Conservation (phyloP, 73 alveolate species). For the Paramecium pentaurelia region DNA sequence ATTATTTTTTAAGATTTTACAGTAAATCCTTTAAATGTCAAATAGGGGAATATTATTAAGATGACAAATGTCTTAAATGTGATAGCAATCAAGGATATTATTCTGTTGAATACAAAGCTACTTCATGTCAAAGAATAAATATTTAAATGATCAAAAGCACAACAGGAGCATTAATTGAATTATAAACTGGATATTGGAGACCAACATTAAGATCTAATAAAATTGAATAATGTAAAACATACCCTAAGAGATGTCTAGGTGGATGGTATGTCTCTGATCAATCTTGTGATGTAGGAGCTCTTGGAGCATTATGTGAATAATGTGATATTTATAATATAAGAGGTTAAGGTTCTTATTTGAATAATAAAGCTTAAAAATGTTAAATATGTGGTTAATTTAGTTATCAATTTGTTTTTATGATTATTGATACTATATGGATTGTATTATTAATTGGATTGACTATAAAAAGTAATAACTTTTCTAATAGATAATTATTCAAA, state of each 20-base stretch:
- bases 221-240: neutral
- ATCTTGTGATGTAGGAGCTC: neutral
- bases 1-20: neutral
- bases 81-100: neutral
- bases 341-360: neutral
- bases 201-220: neutral
- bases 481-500: neutral
- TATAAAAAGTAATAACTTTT: neutral
- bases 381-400: neutral
- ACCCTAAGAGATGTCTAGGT: neutral
- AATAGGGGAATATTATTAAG: neutral
- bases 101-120: neutral
- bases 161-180: neutral
- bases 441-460: neutral
- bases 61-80: neutral
- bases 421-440: neutral
- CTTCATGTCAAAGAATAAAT: neutral
- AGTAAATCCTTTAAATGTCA: neutral
- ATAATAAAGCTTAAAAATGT: neutral
- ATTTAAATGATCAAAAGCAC: neutral
- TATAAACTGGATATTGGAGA: constrained; percentile 50
- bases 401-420: neutral
- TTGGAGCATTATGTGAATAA: constrained; percentile 31
- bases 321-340: constrained; percentile 36
- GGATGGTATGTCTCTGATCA: constrained; percentile 34